Evolutionary conservation across 2,329 filamentous ascomycete species (phyloP).

Genomic region (Alternaria sp.): DNA sequence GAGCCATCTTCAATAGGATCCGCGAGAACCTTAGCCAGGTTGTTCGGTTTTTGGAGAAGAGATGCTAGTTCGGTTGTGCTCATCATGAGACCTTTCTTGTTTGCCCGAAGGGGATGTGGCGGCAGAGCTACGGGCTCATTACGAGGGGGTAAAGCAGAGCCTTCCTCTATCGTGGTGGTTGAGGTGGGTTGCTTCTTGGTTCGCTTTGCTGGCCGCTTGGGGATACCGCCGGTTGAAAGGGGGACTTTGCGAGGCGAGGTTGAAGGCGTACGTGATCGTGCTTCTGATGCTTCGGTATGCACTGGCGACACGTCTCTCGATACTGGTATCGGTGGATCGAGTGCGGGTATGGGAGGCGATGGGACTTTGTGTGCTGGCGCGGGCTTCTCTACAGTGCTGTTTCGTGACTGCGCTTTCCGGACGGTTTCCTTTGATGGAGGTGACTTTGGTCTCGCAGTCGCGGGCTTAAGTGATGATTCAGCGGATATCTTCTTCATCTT

Average conservation of each 20-base stretch:
- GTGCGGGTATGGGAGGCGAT: neutral
- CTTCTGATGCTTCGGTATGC: constrained; percentile 12
- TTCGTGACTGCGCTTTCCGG: constrained; percentile 6
- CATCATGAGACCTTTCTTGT: constrained; percentile 34
- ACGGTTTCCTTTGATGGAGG: neutral
- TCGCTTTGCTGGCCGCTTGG: constrained; percentile 27
- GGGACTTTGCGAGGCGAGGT: constrained; percentile 23
- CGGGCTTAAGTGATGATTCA: neutral
- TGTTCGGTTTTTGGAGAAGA: constrained; percentile 32
- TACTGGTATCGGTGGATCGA: constrained; percentile 4
- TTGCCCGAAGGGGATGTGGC: constrained; percentile 30
- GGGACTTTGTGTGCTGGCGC: constrained; percentile 4
- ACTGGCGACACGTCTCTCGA: constrained; percentile 16
- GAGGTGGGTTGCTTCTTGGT: constrained; percentile 5
- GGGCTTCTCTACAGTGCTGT: constrained; percentile 9
- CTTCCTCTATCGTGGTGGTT: constrained; percentile 2
- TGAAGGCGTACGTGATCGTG: constrained; percentile 21
- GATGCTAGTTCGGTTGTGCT: constrained; percentile 41
- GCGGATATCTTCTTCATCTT: neutral
- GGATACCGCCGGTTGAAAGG: constrained; percentile 41
- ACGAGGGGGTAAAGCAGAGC: constrained; percentile 4
- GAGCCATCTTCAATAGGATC: constrained; percentile 38
- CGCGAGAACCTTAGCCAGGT: constrained; percentile 21
- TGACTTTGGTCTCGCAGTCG: neutral
- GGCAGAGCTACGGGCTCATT: constrained; percentile 26